phyloP scores from a whole-genome alignment of 345 rosid species.

The Salix viminalis region DNA sequence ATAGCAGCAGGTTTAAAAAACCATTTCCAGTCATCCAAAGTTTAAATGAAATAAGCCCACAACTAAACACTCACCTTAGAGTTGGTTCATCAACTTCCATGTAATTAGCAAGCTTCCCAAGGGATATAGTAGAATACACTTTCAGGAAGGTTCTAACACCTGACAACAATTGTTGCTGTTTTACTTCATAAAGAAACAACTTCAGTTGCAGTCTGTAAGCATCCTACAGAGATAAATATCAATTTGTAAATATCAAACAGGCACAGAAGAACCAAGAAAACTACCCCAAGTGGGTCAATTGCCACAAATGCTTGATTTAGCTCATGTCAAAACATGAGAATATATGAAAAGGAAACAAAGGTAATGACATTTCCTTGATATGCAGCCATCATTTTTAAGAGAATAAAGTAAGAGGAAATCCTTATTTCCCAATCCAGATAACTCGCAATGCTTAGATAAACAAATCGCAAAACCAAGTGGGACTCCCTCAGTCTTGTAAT shows the following conservation, averaged over 20 bases:
- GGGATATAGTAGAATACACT: conserved; percentile 80
- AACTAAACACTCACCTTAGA: conserved; percentile 47
- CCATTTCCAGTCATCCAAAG: neutral
- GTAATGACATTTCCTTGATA: neutral
- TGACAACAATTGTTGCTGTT: conserved; percentile 81
- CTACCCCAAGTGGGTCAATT: neutral
- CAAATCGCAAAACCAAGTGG: too few species aligned
- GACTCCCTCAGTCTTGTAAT: too few species aligned
- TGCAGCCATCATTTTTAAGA: neutral
- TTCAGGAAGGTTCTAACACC: conserved; percentile 84
- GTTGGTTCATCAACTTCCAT: conserved; percentile 94
- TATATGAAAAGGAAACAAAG: too few species aligned
- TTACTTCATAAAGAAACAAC: conserved; percentile 88
- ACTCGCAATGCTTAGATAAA: neutral
- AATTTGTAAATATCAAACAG: neutral
- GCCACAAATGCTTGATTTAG: neutral
- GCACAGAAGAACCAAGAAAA: neutral
- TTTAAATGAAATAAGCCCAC: neutral
- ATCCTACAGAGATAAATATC: conserved; percentile 45
- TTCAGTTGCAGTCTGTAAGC: conserved; percentile 94
- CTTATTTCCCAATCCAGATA: neutral
- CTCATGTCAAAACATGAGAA: neutral
- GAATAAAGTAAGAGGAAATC: neutral
- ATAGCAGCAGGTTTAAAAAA: conserved; percentile 1
- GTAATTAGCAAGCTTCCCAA: conserved; percentile 79